Evolutionary conservation across 176 grass and related monocot genomes (phyloP), one percentile per base, ranked within the genome.

Genomic region (Paspalum notatum): DNA sequence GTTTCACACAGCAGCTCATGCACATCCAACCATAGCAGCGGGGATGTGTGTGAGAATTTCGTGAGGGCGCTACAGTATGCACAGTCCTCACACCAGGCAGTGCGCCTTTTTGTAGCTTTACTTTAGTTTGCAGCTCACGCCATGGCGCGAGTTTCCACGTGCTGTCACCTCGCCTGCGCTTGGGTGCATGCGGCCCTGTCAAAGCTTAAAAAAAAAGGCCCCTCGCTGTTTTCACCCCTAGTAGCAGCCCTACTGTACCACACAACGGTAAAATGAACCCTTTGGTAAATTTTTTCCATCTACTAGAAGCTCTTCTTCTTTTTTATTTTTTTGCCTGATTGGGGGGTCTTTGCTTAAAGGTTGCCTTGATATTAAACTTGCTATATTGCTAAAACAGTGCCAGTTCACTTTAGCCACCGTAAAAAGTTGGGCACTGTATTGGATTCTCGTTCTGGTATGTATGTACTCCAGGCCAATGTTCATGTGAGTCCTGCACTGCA

Each of bases 51-150:
- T 15, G 26, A 66, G 70, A 20, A 46, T 66, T 71, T 71, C 24
- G 39, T 44, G 40, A 44, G 40, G 39, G 20, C 13, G 24, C 2
- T 16, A 9, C 73, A 59, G n/a, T 44, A 21, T 0, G 10, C 62
- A 0, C 11, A 5, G n/a, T n/a, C n/a, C n/a, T 10, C 57, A 38
- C 26, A 22, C 61, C 67, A 70, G 47, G 76, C 62, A 62, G 55
- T 71, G 71, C 87, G 60, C 46, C 77, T 76, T 81, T 84, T 85
- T 68, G 7, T 80, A 39, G 75, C 87, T 84, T 84, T 80, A 65
- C 62, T 84, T 80, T 88, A 43, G 67, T 88, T 76, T 81, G 75
- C 71, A 24, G 25, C 14, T 81, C 87, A 89, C 77, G 69, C 70
- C 55, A 80, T 63, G 77, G 63, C 64, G 54, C 82, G 64, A 45